Percentiles rank a stretch among this genome's conserved stretches.
Conservation (phyloP, 139 green algal genomes). For the Medakamo hakoo region DNA sequence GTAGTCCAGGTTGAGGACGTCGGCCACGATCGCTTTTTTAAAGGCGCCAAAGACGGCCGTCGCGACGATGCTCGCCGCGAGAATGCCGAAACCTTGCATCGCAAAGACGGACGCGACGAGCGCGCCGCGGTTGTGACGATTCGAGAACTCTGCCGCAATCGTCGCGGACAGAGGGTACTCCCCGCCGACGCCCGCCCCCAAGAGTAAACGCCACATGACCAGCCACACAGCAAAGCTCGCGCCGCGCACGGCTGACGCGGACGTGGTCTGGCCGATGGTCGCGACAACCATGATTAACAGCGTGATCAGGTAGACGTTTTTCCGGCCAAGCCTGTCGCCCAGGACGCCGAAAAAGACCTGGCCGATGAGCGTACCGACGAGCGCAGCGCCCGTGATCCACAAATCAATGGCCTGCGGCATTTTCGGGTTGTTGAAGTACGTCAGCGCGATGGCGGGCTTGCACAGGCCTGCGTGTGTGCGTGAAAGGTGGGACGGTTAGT, state of each 20-base stretch:
- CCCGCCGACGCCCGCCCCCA: slow-evolving; percentile 24
- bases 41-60: too few species aligned
- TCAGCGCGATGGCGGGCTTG: slow-evolving; percentile 7
- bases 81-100: slow-evolving; percentile 18
- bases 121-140: slow-evolving; percentile 13
- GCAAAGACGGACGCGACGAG: slow-evolving; percentile 21
- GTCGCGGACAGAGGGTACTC: slow-evolving; percentile 25
- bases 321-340: slow-evolving; percentile 20
- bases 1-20: slow-evolving; percentile 16
- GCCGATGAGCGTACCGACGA: slow-evolving; percentile 8
- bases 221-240: slow-evolving; percentile 12
- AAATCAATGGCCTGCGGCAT: slow-evolving; percentile 4
- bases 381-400: slow-evolving; percentile 5
- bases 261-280: slow-evolving; percentile 2
- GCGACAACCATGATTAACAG: slow-evolving; percentile 23
- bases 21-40: background rate
- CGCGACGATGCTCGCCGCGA: slow-evolving; percentile 4
- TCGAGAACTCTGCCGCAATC: slow-evolving; percentile 22
- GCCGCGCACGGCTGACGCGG: slow-evolving; percentile 9
- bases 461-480: background rate
- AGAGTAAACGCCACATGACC: slow-evolving; percentile 19
- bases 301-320: slow-evolving; percentile 18
- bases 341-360: slow-evolving; percentile 23
- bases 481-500: too few species aligned
- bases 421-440: slow-evolving; percentile 4